phyloP scores from a whole-genome alignment of 805 yeast species.

The Zygosaccharomyces bailii region DNA sequence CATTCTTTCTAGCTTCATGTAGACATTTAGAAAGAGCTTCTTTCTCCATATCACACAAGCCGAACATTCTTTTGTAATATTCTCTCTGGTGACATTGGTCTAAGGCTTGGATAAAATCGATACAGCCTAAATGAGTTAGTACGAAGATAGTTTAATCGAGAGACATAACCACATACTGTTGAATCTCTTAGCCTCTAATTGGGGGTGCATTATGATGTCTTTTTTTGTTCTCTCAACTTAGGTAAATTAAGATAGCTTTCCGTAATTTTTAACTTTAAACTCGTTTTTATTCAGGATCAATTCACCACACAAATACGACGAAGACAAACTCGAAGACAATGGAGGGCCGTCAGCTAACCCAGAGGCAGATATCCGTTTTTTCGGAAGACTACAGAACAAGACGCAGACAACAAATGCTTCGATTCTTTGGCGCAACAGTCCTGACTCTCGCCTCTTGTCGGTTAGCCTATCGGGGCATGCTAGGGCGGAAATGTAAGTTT shows the following conservation, averaged over 20 bases:
- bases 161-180: slow-evolving; percentile 35
- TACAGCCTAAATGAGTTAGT: slow-evolving; percentile 52
- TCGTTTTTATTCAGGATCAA: too few species aligned
- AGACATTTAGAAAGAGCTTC: slow-evolving; percentile 76
- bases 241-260: background rate
- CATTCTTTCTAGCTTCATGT: slow-evolving; percentile 66
- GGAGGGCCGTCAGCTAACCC: background rate
- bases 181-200: slow-evolving; percentile 48
- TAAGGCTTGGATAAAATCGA: slow-evolving; percentile 76
- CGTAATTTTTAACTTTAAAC: background rate
- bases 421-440: slow-evolving; percentile 69
- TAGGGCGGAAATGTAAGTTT: slow-evolving; percentile 57
- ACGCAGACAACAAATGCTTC: slow-evolving; percentile 66
- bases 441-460: slow-evolving; percentile 69
- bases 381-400: slow-evolving; percentile 50
- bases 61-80: slow-evolving; percentile 66
- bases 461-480: slow-evolving; percentile 70
- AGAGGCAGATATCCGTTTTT: slow-evolving; percentile 15
- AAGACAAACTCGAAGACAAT: background rate
- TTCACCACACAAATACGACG: too few species aligned
- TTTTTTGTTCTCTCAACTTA: background rate
- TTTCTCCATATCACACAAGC: slow-evolving; percentile 80
- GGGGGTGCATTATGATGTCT: slow-evolving; percentile 47
- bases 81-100: slow-evolving; percentile 82
- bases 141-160: background rate